Base-by-base conservation (phyloP, 2,329 filamentous ascomycete genomes). In the Penicillium sp. region DNA sequence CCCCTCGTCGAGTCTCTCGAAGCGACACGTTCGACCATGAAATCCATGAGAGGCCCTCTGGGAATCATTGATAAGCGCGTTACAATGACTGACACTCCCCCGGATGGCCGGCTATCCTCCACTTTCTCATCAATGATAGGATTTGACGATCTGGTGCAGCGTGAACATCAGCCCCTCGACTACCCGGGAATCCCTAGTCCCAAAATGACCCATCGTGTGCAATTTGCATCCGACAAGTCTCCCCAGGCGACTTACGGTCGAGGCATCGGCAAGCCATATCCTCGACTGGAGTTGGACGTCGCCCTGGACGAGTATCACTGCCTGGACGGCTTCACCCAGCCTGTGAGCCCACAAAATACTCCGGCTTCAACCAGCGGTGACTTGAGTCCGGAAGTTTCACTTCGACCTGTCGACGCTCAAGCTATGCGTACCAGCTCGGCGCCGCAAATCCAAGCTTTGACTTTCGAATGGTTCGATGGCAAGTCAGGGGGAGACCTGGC, bases 281-380 rank as follows among this genome's bases (percentile, higher is more conserved):
- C 65, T 52, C 64, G 61, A 50, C 57, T 67, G 4, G 67, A 67
- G 42, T 51, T 67, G 17, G 63, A 69, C 54, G 63, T 55, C 35
- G 50, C 54, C n/a, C 35, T 64, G 53, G 66, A 69, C 55, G 62
- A 60, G 20, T 64, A 60, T 37, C 61, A 66, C 42, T 48, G 52
- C 5, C 63, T 67, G 22, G 67, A 68, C 22, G 58, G 60, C 4
- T 51, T 63, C 51, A 14, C 49, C 17, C 64, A 66, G 35, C 58
- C 58, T 2, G 34, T 50, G 43, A 63, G 62, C 22, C 67, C 66
- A 10, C 64, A 64, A 22, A 67, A 67, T 35, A 66, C 67, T 10
- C 64, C 65, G 1, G 59, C 58, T 10, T 64, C 67, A 35, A 49
- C 55, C 47, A 63, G 60, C 43, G 58, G 49, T 20, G 41, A 49